Percentiles rank a stretch among this genome's conserved stretches.
phyloP scores from a whole-genome alignment of 495 filamentous ascomycete species.

The Pyronema omphalodes region DNA sequence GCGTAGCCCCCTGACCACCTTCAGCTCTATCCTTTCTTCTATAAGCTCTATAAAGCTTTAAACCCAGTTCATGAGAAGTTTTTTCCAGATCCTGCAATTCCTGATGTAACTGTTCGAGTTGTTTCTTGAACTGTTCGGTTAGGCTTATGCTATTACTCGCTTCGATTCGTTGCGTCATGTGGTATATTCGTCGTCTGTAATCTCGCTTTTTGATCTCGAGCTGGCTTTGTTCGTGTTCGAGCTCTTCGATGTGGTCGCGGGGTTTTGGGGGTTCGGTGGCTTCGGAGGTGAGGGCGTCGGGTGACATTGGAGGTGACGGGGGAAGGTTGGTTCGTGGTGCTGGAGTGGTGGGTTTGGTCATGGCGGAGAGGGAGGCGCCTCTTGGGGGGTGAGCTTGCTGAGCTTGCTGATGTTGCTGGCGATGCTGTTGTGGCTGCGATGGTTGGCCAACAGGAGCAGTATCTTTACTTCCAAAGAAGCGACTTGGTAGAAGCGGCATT shows the following conservation, averaged over 20 bases:
- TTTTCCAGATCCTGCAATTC: constrained; percentile 64
- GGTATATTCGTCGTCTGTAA: constrained; percentile 13
- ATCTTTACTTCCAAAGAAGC: not conserved
- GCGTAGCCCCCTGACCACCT: constrained; percentile 44
- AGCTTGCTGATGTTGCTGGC: no score
- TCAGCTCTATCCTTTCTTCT: constrained; percentile 47
- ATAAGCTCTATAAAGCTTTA: constrained; percentile 65
- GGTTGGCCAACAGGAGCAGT: no score
- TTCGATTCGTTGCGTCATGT: constrained; percentile 30
- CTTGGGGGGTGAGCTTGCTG: no score
- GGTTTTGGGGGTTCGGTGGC: not conserved
- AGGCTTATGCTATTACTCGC: constrained; percentile 39
- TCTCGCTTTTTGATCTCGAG: constrained; percentile 2
- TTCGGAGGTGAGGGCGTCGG: not conserved
- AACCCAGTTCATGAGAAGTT: constrained; percentile 69
- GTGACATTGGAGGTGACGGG: not conserved
- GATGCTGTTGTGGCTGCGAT: no score
- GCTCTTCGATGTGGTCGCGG: constrained; percentile 14
- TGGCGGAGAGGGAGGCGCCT: no score
- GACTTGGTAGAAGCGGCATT: constrained; percentile 2
- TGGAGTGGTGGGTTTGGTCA: no score
- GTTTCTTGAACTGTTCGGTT: constrained; percentile 51
- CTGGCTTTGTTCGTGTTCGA: constrained; percentile 17
- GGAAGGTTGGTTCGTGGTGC: not conserved
- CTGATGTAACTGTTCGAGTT: constrained; percentile 45